Evolutionary conservation across 352 stramenopile genomes (phyloP).

Genomic region (Peronospora belbahrii): DNA sequence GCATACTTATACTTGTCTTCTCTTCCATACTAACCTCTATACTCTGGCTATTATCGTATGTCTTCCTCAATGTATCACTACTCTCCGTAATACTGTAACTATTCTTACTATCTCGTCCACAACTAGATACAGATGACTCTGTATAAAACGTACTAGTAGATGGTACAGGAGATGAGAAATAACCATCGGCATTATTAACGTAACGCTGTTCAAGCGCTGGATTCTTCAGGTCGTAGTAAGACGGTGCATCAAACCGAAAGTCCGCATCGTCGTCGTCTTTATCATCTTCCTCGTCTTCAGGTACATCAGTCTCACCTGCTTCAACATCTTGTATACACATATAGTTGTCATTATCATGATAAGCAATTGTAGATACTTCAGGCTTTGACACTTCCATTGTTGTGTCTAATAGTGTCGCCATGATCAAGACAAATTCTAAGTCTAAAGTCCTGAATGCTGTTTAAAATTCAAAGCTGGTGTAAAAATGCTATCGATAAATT

Average conservation of each 20-base stretch:
- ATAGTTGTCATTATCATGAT: background rate
- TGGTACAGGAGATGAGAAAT: constrained; percentile 46
- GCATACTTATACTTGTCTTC: constrained; percentile 31
- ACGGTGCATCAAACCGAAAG: constrained; percentile 71
- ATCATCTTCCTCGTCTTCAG: constrained; percentile 18
- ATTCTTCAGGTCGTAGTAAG: constrained; percentile 80
- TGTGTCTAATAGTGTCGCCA: constrained; percentile 33
- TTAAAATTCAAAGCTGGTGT: constrained; percentile 31
- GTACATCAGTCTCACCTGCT: constrained; percentile 17
- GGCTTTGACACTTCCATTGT: constrained; percentile 31
- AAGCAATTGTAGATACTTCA: background rate
- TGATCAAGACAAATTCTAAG: constrained; percentile 6
- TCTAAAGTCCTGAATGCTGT: constrained; percentile 3
- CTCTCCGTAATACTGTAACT: background rate
- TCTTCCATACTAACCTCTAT: constrained; percentile 27
- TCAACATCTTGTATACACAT: constrained; percentile 18
- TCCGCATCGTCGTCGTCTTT: constrained; percentile 46
- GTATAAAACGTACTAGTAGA: constrained; percentile 10
- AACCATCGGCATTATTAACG: constrained; percentile 81
- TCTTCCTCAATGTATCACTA: background rate
- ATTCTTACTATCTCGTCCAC: too few species aligned
- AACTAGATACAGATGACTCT: background rate
- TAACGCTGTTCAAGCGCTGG: constrained; percentile 60
- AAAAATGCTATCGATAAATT: too few species aligned
- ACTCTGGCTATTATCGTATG: constrained; percentile 10